These are phyloP conservation scores for Symmetrospora coprosmae DNA, from an alignment of 768 basidiomycete species.

Conservation along the genomic window DNA sequence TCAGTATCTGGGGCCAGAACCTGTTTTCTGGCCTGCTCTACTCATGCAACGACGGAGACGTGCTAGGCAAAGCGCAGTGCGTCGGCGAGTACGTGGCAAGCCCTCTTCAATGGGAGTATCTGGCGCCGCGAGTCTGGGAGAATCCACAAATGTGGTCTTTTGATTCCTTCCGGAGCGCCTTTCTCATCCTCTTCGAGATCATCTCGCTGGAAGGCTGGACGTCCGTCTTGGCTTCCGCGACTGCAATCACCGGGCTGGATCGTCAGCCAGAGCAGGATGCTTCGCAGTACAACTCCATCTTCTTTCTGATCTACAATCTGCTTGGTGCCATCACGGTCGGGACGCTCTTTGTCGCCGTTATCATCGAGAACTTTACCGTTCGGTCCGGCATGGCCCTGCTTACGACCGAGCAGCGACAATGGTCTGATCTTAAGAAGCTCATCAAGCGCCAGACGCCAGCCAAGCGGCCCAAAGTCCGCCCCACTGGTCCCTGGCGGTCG, in stretches of 20 bases:
- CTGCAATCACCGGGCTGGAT: constrained; percentile 57
- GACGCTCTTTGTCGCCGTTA: constrained; percentile 44
- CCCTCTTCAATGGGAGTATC: constrained; percentile 48
- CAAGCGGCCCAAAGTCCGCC: constrained; percentile 55
- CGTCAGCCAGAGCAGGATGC: constrained; percentile 58
- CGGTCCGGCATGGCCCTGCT: constrained; percentile 74
- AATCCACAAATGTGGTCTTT: constrained; percentile 81
- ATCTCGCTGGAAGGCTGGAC: constrained; percentile 93
- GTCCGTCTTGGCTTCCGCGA: constrained; percentile 73
- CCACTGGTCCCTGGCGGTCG: constrained; percentile 44
- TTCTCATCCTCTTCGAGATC: constrained; percentile 89
- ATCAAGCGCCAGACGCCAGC: constrained; percentile 76
- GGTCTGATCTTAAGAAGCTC: constrained; percentile 82
- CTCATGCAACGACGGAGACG: constrained; percentile 58
- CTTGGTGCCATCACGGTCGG: constrained; percentile 78
- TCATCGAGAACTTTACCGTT: constrained; percentile 80
- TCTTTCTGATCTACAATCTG: constrained; percentile 80
- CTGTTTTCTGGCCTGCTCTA: constrained; percentile 78
- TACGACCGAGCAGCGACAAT: constrained; percentile 74
- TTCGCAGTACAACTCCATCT: constrained; percentile 69
- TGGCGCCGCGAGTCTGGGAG: constrained; percentile 74
- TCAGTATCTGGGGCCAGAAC: constrained; percentile 75
- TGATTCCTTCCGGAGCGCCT: constrained; percentile 64
- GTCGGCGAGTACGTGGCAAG: constrained; percentile 54
- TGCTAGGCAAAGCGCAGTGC: constrained; percentile 51